phyloP scores from a whole-genome alignment of 2,329 filamentous ascomycete species.

The Seiridium cupressi region DNA sequence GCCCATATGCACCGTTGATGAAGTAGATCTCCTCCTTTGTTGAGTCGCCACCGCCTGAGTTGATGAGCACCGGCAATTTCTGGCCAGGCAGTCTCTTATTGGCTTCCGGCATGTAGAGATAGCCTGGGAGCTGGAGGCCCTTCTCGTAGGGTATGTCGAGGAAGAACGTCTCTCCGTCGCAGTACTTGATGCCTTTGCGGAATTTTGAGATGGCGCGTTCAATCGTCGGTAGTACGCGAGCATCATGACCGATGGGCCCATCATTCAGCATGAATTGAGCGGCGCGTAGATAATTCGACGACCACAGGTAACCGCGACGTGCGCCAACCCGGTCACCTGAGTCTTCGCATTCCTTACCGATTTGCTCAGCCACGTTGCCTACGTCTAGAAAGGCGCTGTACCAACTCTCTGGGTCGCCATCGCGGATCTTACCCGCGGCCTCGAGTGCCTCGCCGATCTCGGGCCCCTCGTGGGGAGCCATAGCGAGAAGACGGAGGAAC shows the following conservation, averaged over 20 bases:
- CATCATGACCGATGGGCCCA: conserved; percentile 19
- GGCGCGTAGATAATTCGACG: conserved; percentile 15
- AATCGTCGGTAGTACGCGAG: conserved; percentile 23
- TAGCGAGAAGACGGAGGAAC: conserved; percentile 36
- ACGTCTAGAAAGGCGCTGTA: conserved; percentile 29
- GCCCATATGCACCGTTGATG: conserved; percentile 21
- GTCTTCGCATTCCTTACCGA: conserved; percentile 30
- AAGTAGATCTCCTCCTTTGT: conserved; percentile 40
- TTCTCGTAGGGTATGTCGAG: conserved; percentile 38
- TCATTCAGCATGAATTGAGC: conserved; percentile 6
- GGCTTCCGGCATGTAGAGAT: conserved; percentile 32
- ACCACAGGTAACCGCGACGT: conserved; percentile 34
- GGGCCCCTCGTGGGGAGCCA: conserved; percentile 29
- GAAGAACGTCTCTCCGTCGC: conserved; percentile 24
- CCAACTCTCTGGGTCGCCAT: conserved; percentile 38
- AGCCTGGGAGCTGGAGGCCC: conserved; percentile 30
- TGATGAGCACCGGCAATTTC: conserved; percentile 34
- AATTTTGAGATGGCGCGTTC: conserved; percentile 23
- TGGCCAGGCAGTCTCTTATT: conserved; percentile 14
- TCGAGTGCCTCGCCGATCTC: conserved; percentile 40
- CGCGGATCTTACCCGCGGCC: conserved; percentile 33
- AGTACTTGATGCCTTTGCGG: conserved; percentile 21
- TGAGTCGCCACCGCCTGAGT: conserved; percentile 33
- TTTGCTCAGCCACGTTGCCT: conserved; percentile 27
- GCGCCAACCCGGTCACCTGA: conserved; percentile 29